These are phyloP conservation scores for Flammula alnicola DNA, from an alignment of 1,284 basidiomycete species.

Conservation along the genomic window DNA sequence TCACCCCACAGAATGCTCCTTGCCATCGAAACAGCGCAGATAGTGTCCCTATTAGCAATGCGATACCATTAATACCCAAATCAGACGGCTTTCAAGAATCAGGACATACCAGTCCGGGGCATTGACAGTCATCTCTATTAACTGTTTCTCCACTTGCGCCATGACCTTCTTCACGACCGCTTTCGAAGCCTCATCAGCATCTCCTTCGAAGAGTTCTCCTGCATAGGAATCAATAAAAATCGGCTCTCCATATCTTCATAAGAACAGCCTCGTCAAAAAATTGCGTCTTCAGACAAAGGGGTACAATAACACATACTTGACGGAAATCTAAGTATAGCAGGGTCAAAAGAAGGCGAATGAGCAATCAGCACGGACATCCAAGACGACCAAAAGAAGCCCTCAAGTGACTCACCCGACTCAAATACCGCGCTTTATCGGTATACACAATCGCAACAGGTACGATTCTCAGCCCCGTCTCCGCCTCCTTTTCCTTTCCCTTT, in stretches of 20 bases:
- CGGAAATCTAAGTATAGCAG: conserved; percentile 38
- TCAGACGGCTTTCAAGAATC: neutral
- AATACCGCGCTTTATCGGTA: conserved; percentile 74
- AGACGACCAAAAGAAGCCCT: neutral
- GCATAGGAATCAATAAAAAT: conserved; percentile 41
- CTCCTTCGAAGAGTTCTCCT: conserved; percentile 28
- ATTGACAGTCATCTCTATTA: conserved; percentile 68
- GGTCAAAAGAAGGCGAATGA: too few species aligned
- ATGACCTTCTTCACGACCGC: conserved; percentile 66
- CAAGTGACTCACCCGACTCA: conserved; percentile 50
- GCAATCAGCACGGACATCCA: neutral
- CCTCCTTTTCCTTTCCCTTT: conserved; percentile 12
- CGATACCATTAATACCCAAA: neutral
- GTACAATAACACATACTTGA: conserved; percentile 32
- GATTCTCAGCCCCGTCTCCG: conserved; percentile 47
- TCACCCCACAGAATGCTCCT: conserved; percentile 62
- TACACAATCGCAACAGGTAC: conserved; percentile 77
- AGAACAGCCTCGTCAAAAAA: too few species aligned
- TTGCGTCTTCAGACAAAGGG: too few species aligned
- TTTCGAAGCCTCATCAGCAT: conserved; percentile 46
- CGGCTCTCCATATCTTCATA: conserved; percentile 48
- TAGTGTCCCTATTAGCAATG: conserved; percentile 56
- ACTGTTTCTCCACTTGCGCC: conserved; percentile 52
- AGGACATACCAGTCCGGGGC: conserved; percentile 68
- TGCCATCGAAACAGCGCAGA: conserved; percentile 61